phyloP scores from a whole-genome alignment of 2,329 filamentous ascomycete species.

The Verticillium nubilum region DNA sequence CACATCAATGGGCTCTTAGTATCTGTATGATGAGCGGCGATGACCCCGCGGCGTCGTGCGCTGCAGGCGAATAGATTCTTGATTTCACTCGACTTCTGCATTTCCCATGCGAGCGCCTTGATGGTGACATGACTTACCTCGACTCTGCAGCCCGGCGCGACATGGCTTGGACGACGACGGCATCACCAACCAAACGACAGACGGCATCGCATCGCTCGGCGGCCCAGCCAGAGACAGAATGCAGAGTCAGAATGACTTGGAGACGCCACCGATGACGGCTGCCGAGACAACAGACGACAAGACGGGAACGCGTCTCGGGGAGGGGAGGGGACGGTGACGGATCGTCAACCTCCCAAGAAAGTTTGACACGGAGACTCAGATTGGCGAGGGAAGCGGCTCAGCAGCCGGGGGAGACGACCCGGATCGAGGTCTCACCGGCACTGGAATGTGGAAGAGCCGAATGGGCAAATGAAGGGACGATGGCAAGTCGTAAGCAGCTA shows the following conservation, averaged over 20 bases:
- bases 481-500: background rate
- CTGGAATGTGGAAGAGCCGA: background rate
- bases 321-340: background rate
- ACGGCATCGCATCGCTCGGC: background rate
- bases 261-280: background rate
- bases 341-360: background rate
- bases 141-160: background rate
- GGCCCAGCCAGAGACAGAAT: too few relatives aligned
- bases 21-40: too few relatives aligned
- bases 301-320: background rate
- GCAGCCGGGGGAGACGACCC: background rate
- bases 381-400: conserved; percentile 2
- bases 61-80: background rate
- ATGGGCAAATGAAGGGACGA: background rate
- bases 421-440: background rate
- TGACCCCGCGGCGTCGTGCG: conserved; percentile 6
- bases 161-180: background rate
- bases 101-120: background rate
- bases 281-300: background rate
- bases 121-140: background rate
- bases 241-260: background rate
- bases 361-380: conserved; percentile 2
- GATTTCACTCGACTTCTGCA: background rate
- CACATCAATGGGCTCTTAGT: too few relatives aligned
- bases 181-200: background rate